These are phyloP conservation scores for Collariella sp. DNA, from an alignment of 495 filamentous ascomycete species.

Conservation along the genomic window DNA sequence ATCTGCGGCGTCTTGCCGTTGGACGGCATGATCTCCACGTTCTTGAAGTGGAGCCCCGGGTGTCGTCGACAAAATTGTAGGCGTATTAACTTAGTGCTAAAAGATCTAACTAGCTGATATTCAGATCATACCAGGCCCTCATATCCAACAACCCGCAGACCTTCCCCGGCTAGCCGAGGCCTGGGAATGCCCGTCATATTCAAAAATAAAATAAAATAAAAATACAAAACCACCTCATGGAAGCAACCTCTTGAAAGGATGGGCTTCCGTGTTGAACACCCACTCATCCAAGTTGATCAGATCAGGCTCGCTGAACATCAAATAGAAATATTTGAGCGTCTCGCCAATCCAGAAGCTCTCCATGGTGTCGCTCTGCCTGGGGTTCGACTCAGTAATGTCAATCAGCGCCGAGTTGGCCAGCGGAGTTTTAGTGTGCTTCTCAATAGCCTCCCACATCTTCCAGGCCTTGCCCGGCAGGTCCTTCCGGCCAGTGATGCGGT, in stretches of 20 bases:
- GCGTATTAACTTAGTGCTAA: too few relatives aligned
- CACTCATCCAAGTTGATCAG: constrained; percentile 62
- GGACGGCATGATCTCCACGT: too few relatives aligned
- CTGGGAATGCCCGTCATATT: background rate
- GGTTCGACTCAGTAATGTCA: constrained; percentile 28
- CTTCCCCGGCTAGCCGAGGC: background rate
- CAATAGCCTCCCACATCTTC: constrained; percentile 49
- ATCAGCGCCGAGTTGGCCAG: constrained; percentile 44
- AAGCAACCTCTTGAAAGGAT: constrained; percentile 49
- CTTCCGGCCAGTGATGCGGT: constrained; percentile 49
- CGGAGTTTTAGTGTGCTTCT: constrained; percentile 39
- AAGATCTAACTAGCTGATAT: background rate
- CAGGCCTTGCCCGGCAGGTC: constrained; percentile 49
- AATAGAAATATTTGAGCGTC: constrained; percentile 56
- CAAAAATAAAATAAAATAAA: background rate
- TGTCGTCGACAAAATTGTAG: too few relatives aligned
- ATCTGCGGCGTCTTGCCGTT: too few relatives aligned
- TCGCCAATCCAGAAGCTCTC: constrained; percentile 46
- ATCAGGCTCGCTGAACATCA: constrained; percentile 67
- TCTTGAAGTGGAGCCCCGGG: too few relatives aligned
- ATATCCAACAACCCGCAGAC: background rate
- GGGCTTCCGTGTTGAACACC: constrained; percentile 84
- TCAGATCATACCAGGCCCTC: background rate
- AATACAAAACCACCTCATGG: background rate
- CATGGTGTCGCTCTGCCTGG: constrained; percentile 36